Conservation (phyloP, 2,329 filamentous ascomycete species). For the Fusarium compactum region DNA sequence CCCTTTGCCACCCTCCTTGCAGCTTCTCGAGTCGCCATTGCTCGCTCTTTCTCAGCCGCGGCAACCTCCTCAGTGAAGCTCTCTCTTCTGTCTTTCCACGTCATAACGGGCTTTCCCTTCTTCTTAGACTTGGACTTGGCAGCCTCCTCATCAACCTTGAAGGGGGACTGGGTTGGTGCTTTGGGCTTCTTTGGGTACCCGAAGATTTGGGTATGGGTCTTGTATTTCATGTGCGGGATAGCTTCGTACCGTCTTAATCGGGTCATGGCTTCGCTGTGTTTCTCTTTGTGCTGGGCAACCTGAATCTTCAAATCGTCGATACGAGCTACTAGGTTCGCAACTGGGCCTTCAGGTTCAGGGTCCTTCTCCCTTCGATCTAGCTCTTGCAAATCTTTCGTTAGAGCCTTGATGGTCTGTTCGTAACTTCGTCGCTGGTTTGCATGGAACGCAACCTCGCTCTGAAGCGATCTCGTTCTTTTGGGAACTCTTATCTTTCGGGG, state of each 20-base stretch:
- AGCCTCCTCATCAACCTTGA: background rate
- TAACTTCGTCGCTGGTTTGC: conserved; percentile 49
- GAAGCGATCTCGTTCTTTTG: conserved; percentile 40
- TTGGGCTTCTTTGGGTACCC: conserved; percentile 42
- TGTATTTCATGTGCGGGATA: conserved; percentile 47
- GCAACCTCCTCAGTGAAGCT: conserved; percentile 25
- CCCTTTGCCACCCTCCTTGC: conserved; percentile 5
- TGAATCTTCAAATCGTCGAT: conserved; percentile 44
- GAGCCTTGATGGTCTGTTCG: conserved; percentile 37
- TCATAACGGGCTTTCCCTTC: conserved; percentile 4
- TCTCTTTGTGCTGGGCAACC: conserved; percentile 43
- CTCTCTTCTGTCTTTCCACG: conserved; percentile 14
- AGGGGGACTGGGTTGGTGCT: conserved; percentile 34
- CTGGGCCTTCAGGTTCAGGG: background rate
- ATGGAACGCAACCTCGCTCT: conserved; percentile 49
- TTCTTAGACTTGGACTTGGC: background rate
- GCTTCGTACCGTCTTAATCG: conserved; percentile 46
- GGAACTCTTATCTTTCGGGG: conserved; percentile 24
- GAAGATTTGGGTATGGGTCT: conserved; percentile 48
- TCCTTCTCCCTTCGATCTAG: background rate
- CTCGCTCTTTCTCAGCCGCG: conserved; percentile 16
- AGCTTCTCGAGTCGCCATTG: conserved; percentile 14
- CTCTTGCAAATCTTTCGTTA: conserved; percentile 31
- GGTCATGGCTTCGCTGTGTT: conserved; percentile 47
- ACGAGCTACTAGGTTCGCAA: conserved; percentile 19